Base-by-base conservation (phyloP, 441 rosid genomes). In the Cnidoscolus chayamansa region DNA sequence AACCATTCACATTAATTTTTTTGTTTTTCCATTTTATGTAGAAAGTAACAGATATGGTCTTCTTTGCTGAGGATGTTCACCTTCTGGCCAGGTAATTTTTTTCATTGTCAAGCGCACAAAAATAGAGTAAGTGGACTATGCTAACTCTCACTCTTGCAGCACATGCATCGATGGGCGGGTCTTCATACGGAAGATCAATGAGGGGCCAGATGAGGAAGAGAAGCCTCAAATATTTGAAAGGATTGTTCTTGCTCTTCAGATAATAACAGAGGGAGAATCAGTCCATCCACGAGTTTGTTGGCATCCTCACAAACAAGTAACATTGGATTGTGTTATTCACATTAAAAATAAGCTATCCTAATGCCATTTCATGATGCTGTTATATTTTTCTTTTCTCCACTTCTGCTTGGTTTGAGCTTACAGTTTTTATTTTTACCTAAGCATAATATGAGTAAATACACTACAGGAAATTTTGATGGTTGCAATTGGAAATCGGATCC, bases 291-390 rank as follows among this genome's bases (percentile, higher is more conserved):
- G 91, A 57, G 80, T 93, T 57, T 95, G 97, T 77, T 95, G 99
- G 99, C 98, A 95, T 76, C 86, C 86, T 71, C 91, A 90, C 86
- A 95, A 89, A 80, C 97, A 91, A 84, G 99, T 95, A 89, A 73
- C 48, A 30, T 31, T 74, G n/a, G 45, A 56, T 59, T 37, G 37
- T 63, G 19, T 35, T 17, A 32, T 62, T 48, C 30, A 16, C 20
- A n/a, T 58, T 58, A 57, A 61, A 51, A 51, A 68, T 68, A 54
- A 61, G n/a, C 13, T 57, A 53, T 53, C 30, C 32, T 25, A 63
- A 11, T 16, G 19, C 19, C 30, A 35, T 37, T 62, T 71, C 56
- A 11, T 53, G 35, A 2, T 43, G 0, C 11, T n/a, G 20, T 59
- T 35, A 20, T 8, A 4, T 67, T 50, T 54, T 13, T 10, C 5